A percentile compares a stretch with the other conserved stretches of the same genome.
Conservation (phyloP, 805 yeast genomes). For the Pichia occidentalis region DNA sequence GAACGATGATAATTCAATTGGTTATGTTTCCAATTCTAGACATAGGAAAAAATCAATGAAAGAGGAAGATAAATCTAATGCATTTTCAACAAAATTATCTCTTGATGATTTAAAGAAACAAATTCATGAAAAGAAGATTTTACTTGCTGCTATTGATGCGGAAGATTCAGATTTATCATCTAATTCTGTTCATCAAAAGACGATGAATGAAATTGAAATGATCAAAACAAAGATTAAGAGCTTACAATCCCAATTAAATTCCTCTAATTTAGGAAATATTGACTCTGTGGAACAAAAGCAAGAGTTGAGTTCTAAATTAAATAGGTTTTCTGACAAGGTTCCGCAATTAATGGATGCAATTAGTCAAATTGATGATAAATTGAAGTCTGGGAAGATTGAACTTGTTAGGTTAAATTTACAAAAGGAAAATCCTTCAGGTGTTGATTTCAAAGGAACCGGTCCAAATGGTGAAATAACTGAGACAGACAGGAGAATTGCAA, state of each 20-base stretch:
- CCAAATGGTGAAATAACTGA: slow-evolving; percentile 84
- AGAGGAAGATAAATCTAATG: slow-evolving; percentile 15
- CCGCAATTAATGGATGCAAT: slow-evolving; percentile 66
- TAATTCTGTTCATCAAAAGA: slow-evolving; percentile 30
- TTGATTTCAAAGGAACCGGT: slow-evolving; percentile 72
- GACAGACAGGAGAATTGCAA: slow-evolving; percentile 71
- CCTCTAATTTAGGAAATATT: slow-evolving; percentile 18
- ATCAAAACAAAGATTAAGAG: slow-evolving; percentile 55
- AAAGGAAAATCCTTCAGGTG: slow-evolving; percentile 60
- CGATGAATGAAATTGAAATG: slow-evolving; percentile 51
- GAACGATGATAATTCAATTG: slow-evolving; percentile 64
- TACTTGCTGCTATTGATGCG: slow-evolving; percentile 66
- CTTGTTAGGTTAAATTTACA: slow-evolving; percentile 48
- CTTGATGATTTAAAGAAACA: slow-evolving; percentile 54
- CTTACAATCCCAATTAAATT: slow-evolving; percentile 35
- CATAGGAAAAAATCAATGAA: slow-evolving; percentile 38
- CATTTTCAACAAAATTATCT: slow-evolving; percentile 30
- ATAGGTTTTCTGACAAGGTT: slow-evolving; percentile 59
- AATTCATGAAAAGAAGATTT: slow-evolving; percentile 64
- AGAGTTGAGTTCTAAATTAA: slow-evolving; percentile 50
- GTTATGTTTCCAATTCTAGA: slow-evolving; percentile 55
- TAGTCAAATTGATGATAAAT: slow-evolving; percentile 56
- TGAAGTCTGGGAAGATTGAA: slow-evolving; percentile 60
- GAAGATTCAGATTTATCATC: slow-evolving; percentile 44
- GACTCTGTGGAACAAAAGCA: slow-evolving; percentile 40